Conservation (phyloP, 495 filamentous ascomycete genomes). For the Terfezia claveryi region DNA sequence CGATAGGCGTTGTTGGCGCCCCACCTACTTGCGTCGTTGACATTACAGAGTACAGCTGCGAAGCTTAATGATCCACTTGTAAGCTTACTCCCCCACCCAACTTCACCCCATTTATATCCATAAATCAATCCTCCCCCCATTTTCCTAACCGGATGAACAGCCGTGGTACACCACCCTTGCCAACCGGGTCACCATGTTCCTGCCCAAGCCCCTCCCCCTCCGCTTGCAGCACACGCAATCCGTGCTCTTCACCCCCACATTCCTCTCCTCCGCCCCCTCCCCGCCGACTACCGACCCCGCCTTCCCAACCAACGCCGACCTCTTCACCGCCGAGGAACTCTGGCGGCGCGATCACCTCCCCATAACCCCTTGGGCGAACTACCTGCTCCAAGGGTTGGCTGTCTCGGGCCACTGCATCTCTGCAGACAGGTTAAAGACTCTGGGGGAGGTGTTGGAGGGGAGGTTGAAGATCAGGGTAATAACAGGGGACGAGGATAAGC, state of each 20-base stretch:
- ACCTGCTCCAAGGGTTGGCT: conserved; percentile 55
- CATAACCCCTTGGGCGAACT: conserved; percentile 26
- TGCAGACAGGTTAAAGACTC: conserved; percentile 33
- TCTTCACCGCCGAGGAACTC: conserved; percentile 57
- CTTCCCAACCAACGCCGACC: conserved; percentile 55
- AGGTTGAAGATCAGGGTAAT: conserved; percentile 39
- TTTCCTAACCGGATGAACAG: conserved; percentile 2
- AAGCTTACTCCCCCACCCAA: no score
- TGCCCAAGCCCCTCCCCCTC: conserved; percentile 43
- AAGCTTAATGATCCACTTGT: conserved; percentile 32
- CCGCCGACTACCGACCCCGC: conserved; percentile 34
- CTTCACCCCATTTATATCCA: no score
- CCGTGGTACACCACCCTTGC: conserved; percentile 41
- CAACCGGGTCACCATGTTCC: conserved; percentile 43
- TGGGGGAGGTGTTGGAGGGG: conserved; percentile 40
- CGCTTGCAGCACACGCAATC: conserved; percentile 32
- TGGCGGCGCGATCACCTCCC: conserved; percentile 15
- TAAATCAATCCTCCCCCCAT: no score
- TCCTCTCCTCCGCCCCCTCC: conserved; percentile 37
- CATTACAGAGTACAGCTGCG: conserved; percentile 51
- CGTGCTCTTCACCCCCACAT: conserved; percentile 37
- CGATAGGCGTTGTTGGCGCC: conserved; percentile 37
- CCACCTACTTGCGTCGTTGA: conserved; percentile 37
- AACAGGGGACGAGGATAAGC: conserved; percentile 50
- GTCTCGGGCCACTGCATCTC: conserved; percentile 61